These are phyloP conservation scores for Ogataea pignaliae DNA, from an alignment of 805 yeast species.

Conservation along the genomic window DNA sequence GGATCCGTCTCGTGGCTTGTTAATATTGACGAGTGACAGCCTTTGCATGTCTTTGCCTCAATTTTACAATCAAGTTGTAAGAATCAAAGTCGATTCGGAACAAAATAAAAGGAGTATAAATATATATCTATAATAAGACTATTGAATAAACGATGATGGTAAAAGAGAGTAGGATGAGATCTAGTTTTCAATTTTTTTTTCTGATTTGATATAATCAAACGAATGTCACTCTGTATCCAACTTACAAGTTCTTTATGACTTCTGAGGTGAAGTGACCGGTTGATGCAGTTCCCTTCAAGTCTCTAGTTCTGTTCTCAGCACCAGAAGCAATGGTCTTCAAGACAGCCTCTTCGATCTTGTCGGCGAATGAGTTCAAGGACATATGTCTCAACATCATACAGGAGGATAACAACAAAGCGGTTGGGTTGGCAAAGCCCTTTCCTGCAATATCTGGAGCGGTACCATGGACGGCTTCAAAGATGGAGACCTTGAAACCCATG, in stretches of 20 bases:
- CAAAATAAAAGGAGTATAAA: too few relatives aligned
- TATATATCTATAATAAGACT: too few relatives aligned
- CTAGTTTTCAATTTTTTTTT: not conserved
- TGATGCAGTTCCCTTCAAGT: constrained; percentile 87
- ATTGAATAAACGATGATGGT: not conserved
- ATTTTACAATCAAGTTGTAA: too few relatives aligned
- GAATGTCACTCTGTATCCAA: not conserved
- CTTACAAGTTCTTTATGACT: constrained; percentile 72
- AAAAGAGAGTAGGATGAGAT: not conserved
- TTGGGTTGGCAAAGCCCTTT: constrained; percentile 98
- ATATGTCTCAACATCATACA: constrained; percentile 99
- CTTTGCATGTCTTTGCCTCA: too few relatives aligned
- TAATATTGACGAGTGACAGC: too few relatives aligned
- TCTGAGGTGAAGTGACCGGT: constrained; percentile 88
- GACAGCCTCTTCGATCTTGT: constrained; percentile 84
- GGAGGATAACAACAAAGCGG: constrained; percentile 91
- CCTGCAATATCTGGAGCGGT: constrained; percentile 99
- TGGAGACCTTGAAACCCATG: constrained; percentile 97
- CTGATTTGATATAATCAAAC: not conserved
- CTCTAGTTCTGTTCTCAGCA: constrained; percentile 93
- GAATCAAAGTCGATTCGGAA: too few relatives aligned
- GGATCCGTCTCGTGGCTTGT: too few relatives aligned
- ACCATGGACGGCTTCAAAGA: constrained; percentile 99
- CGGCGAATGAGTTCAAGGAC: constrained; percentile 81
- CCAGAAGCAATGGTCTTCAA: constrained; percentile 90